Conservation (phyloP, 1,284 basidiomycete species). For the Marasmius tenuissimus region DNA sequence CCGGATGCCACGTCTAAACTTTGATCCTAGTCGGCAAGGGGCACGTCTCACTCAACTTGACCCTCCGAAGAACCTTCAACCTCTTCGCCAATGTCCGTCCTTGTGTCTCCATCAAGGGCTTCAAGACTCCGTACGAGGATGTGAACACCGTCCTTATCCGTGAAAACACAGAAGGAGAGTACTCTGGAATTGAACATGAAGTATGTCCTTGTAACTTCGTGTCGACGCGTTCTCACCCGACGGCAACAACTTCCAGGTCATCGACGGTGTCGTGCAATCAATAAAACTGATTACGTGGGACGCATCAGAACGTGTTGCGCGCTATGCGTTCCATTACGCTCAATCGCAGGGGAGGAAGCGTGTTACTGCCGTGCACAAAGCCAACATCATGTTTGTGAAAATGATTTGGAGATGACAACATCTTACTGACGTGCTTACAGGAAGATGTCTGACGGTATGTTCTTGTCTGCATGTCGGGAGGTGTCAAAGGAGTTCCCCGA, state of each 20-base stretch:
- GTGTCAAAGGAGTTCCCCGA: constrained; percentile 97
- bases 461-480: constrained; percentile 95
- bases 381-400: constrained; percentile 90
- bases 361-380: constrained; percentile 99
- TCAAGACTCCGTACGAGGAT: constrained; percentile 98
- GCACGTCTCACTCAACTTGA: constrained; percentile 97
- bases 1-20: neutral
- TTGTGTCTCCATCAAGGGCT: constrained; percentile 94
- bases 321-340: constrained; percentile 99
- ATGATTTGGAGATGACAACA: neutral
- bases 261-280: constrained; percentile 98
- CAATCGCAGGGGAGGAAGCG: constrained; percentile 84
- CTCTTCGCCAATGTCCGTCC: constrained; percentile 99
- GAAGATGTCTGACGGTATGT: constrained; percentile 99
- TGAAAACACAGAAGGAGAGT: constrained; percentile 99
- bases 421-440: constrained; percentile 32
- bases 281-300: constrained; percentile 99
- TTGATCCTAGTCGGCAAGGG: constrained; percentile 88
- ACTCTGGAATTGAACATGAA: constrained; percentile 99
- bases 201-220: constrained; percentile 34
- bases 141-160: constrained; percentile 98
- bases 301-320: constrained; percentile 96
- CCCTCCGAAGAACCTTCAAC: constrained; percentile 95
- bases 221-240: constrained; percentile 1
- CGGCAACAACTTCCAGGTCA: constrained; percentile 52